These are phyloP conservation scores for Darksidea phi DNA, from an alignment of 495 filamentous ascomycete genomes.

Conservation along the genomic window DNA sequence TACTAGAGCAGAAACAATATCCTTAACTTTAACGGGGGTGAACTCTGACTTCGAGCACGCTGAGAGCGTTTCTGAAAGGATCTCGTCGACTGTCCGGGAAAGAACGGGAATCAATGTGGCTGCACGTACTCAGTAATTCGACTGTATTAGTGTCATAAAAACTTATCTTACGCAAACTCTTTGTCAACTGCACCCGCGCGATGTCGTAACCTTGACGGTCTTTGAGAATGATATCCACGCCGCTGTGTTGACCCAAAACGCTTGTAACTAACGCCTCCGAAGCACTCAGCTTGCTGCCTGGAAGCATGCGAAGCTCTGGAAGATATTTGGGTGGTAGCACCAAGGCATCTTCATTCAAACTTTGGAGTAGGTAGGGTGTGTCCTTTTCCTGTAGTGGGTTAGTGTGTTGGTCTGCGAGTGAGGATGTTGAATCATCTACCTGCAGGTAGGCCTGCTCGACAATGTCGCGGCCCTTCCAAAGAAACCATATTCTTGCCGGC, in stretches of 20 bases:
- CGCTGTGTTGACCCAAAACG: conserved; percentile 9
- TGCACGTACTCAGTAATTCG: neutral
- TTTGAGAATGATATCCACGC: conserved; percentile 14
- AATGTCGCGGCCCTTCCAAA: conserved; percentile 5
- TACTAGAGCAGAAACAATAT: neutral
- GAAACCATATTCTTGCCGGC: conserved; percentile 14
- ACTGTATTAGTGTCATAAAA: neutral
- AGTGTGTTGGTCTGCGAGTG: neutral
- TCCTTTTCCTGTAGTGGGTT: conserved; percentile 2
- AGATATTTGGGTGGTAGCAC: conserved; percentile 9
- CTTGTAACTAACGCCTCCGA: conserved; percentile 12
- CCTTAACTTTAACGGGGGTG: neutral
- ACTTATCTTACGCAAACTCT: conserved; percentile 2
- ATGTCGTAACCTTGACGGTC: conserved; percentile 9
- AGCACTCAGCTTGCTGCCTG: conserved; percentile 6
- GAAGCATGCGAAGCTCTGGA: conserved; percentile 12
- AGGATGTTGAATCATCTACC: neutral
- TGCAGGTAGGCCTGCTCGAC: conserved; percentile 3
- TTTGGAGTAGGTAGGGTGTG: conserved; percentile 8
- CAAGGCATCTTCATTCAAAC: neutral
- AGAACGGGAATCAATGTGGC: conserved; percentile 3
- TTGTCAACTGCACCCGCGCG: conserved; percentile 10
- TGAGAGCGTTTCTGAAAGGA: conserved; percentile 3
- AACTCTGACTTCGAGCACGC: neutral
- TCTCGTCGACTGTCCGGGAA: neutral